A percentile compares a stretch with the other conserved stretches of the same genome.
These are phyloP conservation scores for Diaporthe helianthi DNA, from an alignment of 2,329 filamentous ascomycete species.

Conservation along the genomic window DNA sequence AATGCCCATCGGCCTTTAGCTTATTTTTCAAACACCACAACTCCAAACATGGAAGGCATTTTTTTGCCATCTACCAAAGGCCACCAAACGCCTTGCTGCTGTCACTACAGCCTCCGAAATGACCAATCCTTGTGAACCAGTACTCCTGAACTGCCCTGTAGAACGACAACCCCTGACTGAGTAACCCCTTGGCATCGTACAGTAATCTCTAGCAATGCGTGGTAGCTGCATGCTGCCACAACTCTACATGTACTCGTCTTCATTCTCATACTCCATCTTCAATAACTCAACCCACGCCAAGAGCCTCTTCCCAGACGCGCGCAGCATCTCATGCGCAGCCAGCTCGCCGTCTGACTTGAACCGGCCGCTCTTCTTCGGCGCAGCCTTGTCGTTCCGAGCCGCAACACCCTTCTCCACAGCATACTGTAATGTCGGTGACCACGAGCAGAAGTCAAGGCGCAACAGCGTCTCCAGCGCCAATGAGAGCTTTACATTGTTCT, in stretches of 20 bases:
- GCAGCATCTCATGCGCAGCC: constrained; percentile 30
- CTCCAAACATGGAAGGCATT: constrained; percentile 4
- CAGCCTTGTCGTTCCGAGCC: constrained; percentile 56
- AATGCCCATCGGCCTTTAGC: not conserved
- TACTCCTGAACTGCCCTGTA: not conserved
- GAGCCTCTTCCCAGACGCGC: constrained; percentile 29
- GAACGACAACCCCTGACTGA: not conserved
- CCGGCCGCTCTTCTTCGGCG: constrained; percentile 47
- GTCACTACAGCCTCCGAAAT: not conserved
- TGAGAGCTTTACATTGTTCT: constrained; percentile 77
- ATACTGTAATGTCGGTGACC: constrained; percentile 46
- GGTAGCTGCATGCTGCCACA: not conserved
- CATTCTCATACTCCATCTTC: constrained; percentile 4
- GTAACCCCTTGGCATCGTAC: not conserved
- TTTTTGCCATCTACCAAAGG: not conserved
- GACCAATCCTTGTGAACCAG: not conserved
- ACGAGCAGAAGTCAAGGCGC: constrained; percentile 56
- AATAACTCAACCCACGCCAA: constrained; percentile 21
- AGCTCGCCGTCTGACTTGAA: constrained; percentile 37
- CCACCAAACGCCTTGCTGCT: constrained; percentile 17
- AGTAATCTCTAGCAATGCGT: not conserved
- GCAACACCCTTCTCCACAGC: constrained; percentile 55
- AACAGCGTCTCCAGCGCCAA: constrained; percentile 72
- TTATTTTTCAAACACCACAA: constrained; percentile 1
- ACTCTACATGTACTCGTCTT: not conserved